These are phyloP conservation scores for Allantophomopsis cytisporea DNA, from an alignment of 2,329 filamentous ascomycete species.

Conservation along the genomic window DNA sequence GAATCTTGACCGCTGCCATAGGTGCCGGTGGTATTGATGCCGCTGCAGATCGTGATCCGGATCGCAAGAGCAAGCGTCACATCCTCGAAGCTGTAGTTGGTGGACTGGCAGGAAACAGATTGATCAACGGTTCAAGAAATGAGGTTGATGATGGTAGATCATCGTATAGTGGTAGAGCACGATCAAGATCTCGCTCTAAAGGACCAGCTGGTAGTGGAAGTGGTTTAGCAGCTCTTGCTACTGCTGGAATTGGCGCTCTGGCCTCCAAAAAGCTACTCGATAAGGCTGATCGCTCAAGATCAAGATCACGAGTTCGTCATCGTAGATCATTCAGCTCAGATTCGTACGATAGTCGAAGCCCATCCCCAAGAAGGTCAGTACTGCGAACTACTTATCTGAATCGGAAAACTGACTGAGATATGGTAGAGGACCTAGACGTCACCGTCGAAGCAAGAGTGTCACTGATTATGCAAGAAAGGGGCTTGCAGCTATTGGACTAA, in stretches of 20 bases:
- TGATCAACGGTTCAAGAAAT: conserved; percentile 67
- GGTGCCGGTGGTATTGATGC: conserved; percentile 80
- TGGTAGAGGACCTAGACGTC: conserved; percentile 21
- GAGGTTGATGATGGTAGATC: conserved; percentile 37
- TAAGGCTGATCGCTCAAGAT: conserved; percentile 33
- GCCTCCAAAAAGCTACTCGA: conserved; percentile 46
- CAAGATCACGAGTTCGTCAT: conserved; percentile 15
- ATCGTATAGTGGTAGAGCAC: conserved; percentile 27
- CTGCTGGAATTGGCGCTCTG: conserved; percentile 45
- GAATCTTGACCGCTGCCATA: conserved; percentile 74
- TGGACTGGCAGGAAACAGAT: conserved; percentile 72
- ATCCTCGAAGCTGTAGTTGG: conserved; percentile 79
- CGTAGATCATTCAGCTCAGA: conserved; percentile 13
- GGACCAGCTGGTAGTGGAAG: conserved; percentile 31
- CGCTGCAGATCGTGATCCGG: conserved; percentile 50
- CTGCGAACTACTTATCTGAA: conserved; percentile 1
- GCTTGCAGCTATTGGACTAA: conserved; percentile 47
- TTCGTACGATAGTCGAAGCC: conserved; percentile 17
- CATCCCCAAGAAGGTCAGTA: conserved; percentile 10
- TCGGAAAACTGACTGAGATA: too few relatives aligned
- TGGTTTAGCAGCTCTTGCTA: conserved; percentile 46
- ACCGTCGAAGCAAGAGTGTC: conserved; percentile 51
- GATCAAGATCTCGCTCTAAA: conserved; percentile 57
- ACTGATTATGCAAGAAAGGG: conserved; percentile 47
- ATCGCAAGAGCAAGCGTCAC: conserved; percentile 68